Evolutionary conservation across 495 filamentous ascomycete genomes (phyloP).

Genomic region (Neurospora sp.): DNA sequence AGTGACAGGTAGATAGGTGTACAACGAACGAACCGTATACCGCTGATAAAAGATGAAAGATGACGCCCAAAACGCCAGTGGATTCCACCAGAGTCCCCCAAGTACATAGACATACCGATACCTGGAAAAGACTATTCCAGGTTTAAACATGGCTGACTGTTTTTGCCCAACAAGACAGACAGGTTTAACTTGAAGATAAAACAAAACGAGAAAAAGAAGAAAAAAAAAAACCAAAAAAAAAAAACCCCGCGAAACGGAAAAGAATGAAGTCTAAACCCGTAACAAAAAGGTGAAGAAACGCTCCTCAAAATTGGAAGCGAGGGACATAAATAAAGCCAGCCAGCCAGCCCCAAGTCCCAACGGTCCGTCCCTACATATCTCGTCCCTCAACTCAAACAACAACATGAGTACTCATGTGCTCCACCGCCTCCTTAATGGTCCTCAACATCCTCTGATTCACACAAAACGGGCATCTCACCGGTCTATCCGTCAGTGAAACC

Average conservation of each 20-base stretch:
- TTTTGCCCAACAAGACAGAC: neutral
- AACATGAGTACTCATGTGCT: slow-evolving; percentile 50
- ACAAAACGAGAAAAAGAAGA: no score
- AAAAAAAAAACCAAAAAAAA: no score
- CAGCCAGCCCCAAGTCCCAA: neutral
- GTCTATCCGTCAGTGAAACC: slow-evolving; percentile 33
- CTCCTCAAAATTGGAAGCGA: neutral
- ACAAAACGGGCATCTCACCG: slow-evolving; percentile 47
- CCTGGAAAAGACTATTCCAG: neutral
- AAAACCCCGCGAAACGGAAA: neutral
- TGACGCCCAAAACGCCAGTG: neutral
- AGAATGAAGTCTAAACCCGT: neutral
- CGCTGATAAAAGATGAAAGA: neutral
- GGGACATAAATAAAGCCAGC: neutral
- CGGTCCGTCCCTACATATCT: neutral
- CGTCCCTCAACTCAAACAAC: slow-evolving; percentile 27
- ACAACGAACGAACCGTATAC: neutral
- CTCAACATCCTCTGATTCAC: slow-evolving; percentile 47
- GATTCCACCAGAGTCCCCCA: neutral
- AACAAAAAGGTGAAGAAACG: neutral
- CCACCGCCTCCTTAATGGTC: slow-evolving; percentile 47
- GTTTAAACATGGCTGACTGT: neutral
- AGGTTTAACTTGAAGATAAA: neutral
- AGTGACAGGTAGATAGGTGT: neutral
- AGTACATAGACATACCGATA: neutral